A percentile compares a stretch with the other conserved stretches of the same genome.
Evolutionary conservation across 257 asterid genomes (phyloP).

Genomic region (Jaltomata sinuosa): DNA sequence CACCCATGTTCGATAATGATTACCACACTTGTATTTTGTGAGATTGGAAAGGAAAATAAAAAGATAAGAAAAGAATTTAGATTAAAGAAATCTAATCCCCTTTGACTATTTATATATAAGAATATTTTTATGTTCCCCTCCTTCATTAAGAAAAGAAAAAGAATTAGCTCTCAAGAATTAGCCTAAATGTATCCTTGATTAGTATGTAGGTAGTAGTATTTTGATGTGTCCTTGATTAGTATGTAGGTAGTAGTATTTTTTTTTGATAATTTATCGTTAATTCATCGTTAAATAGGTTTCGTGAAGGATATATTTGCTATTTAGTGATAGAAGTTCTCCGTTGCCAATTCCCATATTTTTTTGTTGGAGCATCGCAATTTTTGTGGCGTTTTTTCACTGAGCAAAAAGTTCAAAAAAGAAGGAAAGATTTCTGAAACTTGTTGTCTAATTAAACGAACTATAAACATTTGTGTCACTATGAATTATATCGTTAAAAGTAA

Average conservation of each 20-base stretch:
- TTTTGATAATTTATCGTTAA: background rate
- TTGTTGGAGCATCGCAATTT: background rate
- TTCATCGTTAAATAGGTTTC: background rate
- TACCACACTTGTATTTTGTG: slow-evolving; percentile 12
- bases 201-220: background rate
- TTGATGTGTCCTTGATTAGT: too few relatives aligned
- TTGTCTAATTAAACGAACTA: background rate
- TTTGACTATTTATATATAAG: background rate
- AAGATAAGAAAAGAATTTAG: background rate
- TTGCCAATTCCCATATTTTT: background rate
- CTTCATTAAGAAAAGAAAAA: too few relatives aligned
- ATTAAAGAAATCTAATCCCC: background rate
- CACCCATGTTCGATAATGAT: slow-evolving; percentile 42
- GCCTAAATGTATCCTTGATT: too few relatives aligned
- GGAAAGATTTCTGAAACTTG: background rate
- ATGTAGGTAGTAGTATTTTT: background rate
- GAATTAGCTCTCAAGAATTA: too few relatives aligned
- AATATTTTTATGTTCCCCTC: background rate
- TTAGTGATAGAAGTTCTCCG: background rate
- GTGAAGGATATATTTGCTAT: background rate
- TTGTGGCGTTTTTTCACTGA: background rate
- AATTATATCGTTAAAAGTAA: rapidly evolving
- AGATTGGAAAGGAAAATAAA: background rate
- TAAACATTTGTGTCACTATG: background rate
- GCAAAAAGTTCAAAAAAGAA: background rate